phyloP scores from a whole-genome alignment of 1,139 yeast species.

The Saccharomycopsis phalli region DNA sequence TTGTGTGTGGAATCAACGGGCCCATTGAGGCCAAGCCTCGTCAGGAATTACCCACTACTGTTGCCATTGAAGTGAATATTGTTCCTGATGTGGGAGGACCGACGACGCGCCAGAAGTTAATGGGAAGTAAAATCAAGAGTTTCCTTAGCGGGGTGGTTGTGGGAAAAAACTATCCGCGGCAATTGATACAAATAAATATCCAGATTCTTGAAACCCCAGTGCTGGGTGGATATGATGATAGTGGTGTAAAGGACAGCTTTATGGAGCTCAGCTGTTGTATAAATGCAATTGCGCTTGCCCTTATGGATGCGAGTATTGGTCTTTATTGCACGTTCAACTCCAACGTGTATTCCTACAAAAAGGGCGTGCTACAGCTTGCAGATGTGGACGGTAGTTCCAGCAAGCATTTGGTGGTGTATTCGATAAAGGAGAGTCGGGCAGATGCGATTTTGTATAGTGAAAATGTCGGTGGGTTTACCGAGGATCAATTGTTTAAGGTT shows the following conservation, averaged over 20 bases:
- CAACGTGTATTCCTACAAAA: constrained; percentile 34
- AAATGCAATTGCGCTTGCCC: constrained; percentile 64
- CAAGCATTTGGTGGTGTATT: constrained; percentile 59
- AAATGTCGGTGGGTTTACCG: constrained; percentile 60
- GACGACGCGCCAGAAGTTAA: constrained; percentile 62
- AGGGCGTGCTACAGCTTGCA: constrained; percentile 31
- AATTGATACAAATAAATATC: constrained; percentile 76
- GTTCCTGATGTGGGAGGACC: constrained; percentile 74
- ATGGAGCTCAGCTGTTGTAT: constrained; percentile 64
- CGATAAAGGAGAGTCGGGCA: constrained; percentile 42
- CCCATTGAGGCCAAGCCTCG: constrained; percentile 81
- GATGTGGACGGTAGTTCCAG: constrained; percentile 43
- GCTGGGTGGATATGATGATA: constrained; percentile 21
- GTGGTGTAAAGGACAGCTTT: constrained; percentile 22
- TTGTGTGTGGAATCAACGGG: constrained; percentile 75
- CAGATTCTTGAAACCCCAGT: constrained; percentile 48
- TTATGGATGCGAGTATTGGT: constrained; percentile 73
- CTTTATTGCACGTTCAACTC: constrained; percentile 55
- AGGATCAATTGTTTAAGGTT: constrained; percentile 42
- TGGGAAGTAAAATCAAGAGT: constrained; percentile 63
- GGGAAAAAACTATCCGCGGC: constrained; percentile 63
- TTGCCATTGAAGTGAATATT: constrained; percentile 72
- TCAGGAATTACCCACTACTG: constrained; percentile 76
- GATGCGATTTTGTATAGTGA: constrained; percentile 56
- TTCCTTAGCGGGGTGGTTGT: constrained; percentile 56